A percentile compares a stretch with the other conserved stretches of the same genome.
Evolutionary conservation across 2,329 filamentous ascomycete species (phyloP).

Genomic region (Nothopassalora personata): DNA sequence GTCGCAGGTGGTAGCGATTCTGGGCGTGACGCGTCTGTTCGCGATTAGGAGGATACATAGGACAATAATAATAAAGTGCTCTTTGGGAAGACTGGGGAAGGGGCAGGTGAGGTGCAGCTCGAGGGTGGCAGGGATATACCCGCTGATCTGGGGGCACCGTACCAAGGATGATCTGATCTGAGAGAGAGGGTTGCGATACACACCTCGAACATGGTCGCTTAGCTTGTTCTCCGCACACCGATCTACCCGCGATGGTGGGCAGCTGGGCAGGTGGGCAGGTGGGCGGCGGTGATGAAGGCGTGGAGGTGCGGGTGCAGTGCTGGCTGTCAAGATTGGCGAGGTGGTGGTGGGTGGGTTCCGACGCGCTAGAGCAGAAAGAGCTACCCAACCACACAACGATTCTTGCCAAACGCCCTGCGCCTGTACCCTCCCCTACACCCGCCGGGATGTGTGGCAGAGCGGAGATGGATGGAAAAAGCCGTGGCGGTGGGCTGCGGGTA

Average conservation of each 20-base stretch:
- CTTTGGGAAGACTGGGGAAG: background rate
- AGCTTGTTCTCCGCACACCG: background rate
- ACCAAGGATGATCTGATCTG: background rate
- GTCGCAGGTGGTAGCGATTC: constrained; percentile 70
- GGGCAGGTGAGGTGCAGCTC: background rate
- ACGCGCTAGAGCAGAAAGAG: background rate
- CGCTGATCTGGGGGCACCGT: background rate
- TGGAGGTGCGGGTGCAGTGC: background rate
- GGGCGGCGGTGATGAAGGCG: background rate
- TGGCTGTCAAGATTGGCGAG: background rate
- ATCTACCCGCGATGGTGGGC: background rate
- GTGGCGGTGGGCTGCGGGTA: background rate
- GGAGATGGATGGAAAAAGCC: background rate
- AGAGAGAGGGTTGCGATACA: background rate
- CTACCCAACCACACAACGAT: background rate
- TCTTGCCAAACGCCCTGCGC: background rate
- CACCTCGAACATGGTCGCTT: constrained; percentile 8
- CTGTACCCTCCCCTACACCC: background rate
- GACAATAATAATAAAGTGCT: background rate
- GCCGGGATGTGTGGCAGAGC: background rate
- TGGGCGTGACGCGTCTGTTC: constrained; percentile 54
- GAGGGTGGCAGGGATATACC: constrained; percentile 4
- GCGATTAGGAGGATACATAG: background rate
- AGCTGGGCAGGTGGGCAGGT: background rate
- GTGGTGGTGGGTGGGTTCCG: too few relatives aligned